These are phyloP conservation scores for Pleurotus platypus DNA, from an alignment of 768 basidiomycete species.

Conservation along the genomic window DNA sequence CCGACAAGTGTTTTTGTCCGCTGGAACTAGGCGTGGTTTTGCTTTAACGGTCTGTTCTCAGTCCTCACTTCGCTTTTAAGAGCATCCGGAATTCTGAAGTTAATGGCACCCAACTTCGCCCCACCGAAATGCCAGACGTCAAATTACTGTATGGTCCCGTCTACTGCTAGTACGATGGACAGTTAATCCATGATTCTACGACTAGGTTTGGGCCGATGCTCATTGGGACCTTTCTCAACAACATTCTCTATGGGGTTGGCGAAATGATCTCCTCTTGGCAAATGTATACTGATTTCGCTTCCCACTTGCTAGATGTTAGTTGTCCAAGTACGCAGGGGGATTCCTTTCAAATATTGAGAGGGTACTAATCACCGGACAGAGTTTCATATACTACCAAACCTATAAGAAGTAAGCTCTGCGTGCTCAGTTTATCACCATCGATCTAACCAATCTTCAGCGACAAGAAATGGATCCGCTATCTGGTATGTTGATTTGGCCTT, in stretches of 20 bases:
- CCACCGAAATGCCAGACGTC: neutral
- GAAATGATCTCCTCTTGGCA: neutral
- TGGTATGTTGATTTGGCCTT: neutral
- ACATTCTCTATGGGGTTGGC: slow-evolving; percentile 29
- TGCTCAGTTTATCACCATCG: neutral
- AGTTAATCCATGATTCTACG: neutral
- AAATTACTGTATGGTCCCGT: neutral
- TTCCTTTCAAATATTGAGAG: neutral
- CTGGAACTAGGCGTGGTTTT: too few species aligned
- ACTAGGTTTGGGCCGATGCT: slow-evolving; percentile 25
- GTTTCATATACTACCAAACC: slow-evolving; percentile 1
- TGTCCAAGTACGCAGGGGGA: slow-evolving; percentile 8
- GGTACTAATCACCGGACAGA: neutral
- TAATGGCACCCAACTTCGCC: too few species aligned
- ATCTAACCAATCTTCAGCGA: neutral
- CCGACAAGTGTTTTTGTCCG: too few species aligned
- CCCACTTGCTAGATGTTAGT: slow-evolving; percentile 8
- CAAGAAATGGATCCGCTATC: slow-evolving; percentile 1
- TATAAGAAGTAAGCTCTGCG: slow-evolving; percentile 2
- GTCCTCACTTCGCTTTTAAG: too few species aligned
- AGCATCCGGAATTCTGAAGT: too few species aligned
- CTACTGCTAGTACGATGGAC: neutral
- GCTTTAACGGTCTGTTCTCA: too few species aligned
- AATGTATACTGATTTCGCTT: neutral
- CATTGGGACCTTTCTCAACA: slow-evolving; percentile 28